These are phyloP conservation scores for Arctium minus DNA, from an alignment of 129 eudicot genomes.

Conservation along the genomic window DNA sequence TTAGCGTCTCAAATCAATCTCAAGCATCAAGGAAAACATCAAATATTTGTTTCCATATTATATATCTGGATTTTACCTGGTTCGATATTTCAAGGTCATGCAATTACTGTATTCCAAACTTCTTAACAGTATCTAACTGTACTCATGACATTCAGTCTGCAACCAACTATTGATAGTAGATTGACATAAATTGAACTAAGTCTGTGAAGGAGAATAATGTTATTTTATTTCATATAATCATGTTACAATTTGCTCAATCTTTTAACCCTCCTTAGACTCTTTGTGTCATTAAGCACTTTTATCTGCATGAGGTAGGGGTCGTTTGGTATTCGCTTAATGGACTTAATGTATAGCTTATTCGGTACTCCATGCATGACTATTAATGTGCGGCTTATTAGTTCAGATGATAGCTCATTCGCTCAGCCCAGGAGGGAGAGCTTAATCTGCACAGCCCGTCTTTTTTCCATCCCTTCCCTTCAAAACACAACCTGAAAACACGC, in stretches of 20 bases:
- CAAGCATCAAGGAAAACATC: background rate
- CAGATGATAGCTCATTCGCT: background rate
- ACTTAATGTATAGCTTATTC: background rate
- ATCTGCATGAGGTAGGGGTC: background rate
- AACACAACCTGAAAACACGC: background rate
- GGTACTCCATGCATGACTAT: background rate
- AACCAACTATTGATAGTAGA: background rate
- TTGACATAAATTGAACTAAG: background rate
- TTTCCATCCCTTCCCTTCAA: background rate
- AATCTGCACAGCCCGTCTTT: background rate
- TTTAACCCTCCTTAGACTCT: background rate
- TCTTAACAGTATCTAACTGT: background rate
- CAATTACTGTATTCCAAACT: background rate
- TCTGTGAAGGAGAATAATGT: background rate
- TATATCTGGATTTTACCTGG: background rate
- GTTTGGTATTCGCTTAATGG: background rate
- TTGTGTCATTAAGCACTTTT: background rate
- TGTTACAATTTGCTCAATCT: background rate
- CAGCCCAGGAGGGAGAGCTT: background rate
- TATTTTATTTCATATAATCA: background rate
- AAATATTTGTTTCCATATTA: background rate
- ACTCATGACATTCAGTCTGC: background rate
- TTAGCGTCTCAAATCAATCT: background rate
- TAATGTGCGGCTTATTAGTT: background rate
- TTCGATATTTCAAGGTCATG: background rate